Evolutionary conservation across 805 yeast species (phyloP).

Genomic region (Middelhovenomyces tepae): DNA sequence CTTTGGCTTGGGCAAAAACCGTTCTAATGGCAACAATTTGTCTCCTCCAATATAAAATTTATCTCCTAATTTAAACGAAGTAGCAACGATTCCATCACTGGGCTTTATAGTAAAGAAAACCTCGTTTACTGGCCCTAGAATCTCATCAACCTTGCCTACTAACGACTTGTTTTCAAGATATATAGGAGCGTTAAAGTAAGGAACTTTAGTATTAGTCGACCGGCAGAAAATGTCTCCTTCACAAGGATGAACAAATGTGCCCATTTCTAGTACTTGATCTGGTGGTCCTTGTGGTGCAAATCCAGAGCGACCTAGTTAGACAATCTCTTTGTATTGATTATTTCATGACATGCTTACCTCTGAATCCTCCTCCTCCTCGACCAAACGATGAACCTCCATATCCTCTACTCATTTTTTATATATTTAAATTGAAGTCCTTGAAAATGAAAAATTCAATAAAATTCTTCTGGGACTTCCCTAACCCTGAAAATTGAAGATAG

Average conservation of each 20-base stretch:
- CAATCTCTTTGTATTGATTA: too few relatives aligned
- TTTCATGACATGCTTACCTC: too few relatives aligned
- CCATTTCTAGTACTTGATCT: slow-evolving; percentile 92
- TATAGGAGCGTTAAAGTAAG: slow-evolving; percentile 98
- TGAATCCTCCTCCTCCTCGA: slow-evolving; percentile 55
- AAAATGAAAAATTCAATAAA: too few relatives aligned
- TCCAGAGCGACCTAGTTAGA: too few relatives aligned
- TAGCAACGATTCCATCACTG: slow-evolving; percentile 90
- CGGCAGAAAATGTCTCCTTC: slow-evolving; percentile 97
- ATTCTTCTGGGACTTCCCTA: too few relatives aligned
- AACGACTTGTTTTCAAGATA: slow-evolving; percentile 92
- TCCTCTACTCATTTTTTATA: slow-evolving; percentile 60
- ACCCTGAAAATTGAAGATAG: too few relatives aligned
- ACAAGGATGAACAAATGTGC: slow-evolving; percentile 81
- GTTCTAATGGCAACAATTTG: slow-evolving; percentile 87
- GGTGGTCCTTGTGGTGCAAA: slow-evolving; percentile 91
- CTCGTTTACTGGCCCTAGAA: slow-evolving; percentile 94
- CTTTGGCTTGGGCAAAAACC: slow-evolving; percentile 96
- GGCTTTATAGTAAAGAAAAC: slow-evolving; percentile 97
- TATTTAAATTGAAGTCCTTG: too few relatives aligned
- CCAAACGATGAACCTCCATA: slow-evolving; percentile 54
- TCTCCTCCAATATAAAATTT: slow-evolving; percentile 93
- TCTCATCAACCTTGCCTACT: slow-evolving; percentile 97
- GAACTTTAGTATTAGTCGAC: slow-evolving; percentile 87
- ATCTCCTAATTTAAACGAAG: slow-evolving; percentile 90